Evolutionary conservation across 306 rosid species (phyloP), one percentile per base, ranked within the genome.

Genomic region (Begonia peltatifolia): DNA sequence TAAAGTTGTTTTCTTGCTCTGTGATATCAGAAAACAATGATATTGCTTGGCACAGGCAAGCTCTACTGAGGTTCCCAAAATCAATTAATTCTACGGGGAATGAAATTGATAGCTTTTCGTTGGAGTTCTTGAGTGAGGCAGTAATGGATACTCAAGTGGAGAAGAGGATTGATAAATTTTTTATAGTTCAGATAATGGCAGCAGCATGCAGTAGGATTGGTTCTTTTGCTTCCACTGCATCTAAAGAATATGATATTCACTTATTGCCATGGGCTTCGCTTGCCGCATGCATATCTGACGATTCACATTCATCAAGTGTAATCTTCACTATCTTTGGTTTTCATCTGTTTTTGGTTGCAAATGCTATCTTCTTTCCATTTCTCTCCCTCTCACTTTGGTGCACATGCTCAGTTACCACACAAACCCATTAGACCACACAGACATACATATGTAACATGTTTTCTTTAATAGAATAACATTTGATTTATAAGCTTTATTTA

Each of bases 261-360:
- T 76, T 89, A 77, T 76, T 85, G 53, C 97, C 97, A 11, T 89
- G 97, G 97, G 97, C 94, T 67, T 89, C 97, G 20, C 60, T 89
- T 43, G 95, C 94, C 6, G 95, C 88, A 57, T 89, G 90, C 87
- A 89, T 71, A 63, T 76, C 97, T 10, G 83, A 76, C 38, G 63
- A 63, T 71, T 71, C 85, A 44, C 14, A 1, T 53, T 66, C 36
- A 30, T 30, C 50, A 20, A 71, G 72, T 69, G 97, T 89, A 80
- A 85, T 47, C 71, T 69, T 53, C 73, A 25, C 46, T 60, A 20
- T 69, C 63, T 75, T 59, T 20, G 42, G 30, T 13, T 14, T 47
- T 69, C 15, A 63, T 57, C 36, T 30, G 46, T 59, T 66, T 61
- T 73, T 53, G 20, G 12, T 44, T 64, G 56, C n/a, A n/a, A 51